Base-by-base conservation (phyloP, 805 yeast species). In the Cyberlindnera veronae region DNA sequence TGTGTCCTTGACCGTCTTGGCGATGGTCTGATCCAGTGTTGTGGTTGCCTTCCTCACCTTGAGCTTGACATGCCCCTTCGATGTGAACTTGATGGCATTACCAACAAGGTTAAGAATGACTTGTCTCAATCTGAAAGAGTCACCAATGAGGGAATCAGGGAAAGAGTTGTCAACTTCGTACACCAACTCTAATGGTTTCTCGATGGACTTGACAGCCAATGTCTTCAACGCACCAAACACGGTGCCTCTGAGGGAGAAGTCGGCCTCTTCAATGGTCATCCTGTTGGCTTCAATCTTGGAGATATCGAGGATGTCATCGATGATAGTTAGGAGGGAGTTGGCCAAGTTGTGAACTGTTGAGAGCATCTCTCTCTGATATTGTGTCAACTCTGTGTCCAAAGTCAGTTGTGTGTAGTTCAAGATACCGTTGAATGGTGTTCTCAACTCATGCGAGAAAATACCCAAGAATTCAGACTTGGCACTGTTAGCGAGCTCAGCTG, bases 341-440 rank as follows among this genome's bases (percentile, higher is more conserved):
- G 95, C 95, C 53, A 87, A 69, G 57, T 86, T 87, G 64, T 86
- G 93, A 18, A 87, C 96, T 57, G 88, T 87, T 13, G 90, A 80
- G 51, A 87, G 67, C 95, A 87, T 87, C 64, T 87, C 95, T 48
- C 96, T 75, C 63, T 87, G 96, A 56, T 87, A 87, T 63, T 87
- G 96, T 9, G 95, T 86, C 49, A 87, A 71, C 55, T 87, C 95
- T 0, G 95, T 87, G 49, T 87, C 96, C 41, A 87, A 71, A 2
- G 95, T 84, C 51, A 87, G 67, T 61, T 87, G 95, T 3, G 95
- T 87, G 91, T 87, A 87, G 57, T 95, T 95, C 53, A 87, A 83
- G 34, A 87, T 87, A 68, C 96, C 96, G 62, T 87, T 87, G 78
- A 87, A 82, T 16, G 96, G 96, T 3, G 96, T 87, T 61, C 96